phyloP scores from a whole-genome alignment of 441 rosid species.

The Adansonia grandidieri region DNA sequence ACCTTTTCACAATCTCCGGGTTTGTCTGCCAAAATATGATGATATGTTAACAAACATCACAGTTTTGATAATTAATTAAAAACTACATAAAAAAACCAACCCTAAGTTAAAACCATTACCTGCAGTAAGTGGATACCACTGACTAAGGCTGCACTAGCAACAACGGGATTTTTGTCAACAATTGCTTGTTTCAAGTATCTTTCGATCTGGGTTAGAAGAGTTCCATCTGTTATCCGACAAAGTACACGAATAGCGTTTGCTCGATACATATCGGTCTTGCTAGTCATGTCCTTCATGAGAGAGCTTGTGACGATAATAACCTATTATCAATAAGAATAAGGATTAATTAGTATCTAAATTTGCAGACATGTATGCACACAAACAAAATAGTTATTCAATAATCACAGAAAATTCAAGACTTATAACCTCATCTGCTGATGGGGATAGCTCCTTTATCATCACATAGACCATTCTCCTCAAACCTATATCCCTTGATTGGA shows the following conservation, averaged over 20 bases:
- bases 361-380: constrained; percentile 19
- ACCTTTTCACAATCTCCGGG: constrained; percentile 96
- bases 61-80: not conserved
- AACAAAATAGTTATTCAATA: not conserved
- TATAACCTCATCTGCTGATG: constrained; percentile 95
- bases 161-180: constrained; percentile 97
- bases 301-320: constrained; percentile 99
- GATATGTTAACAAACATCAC: constrained; percentile 14
- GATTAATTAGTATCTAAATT: constrained; percentile 25
- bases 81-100: not conserved
- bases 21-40: constrained; percentile 60
- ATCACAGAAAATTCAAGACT: constrained; percentile 25
- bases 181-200: constrained; percentile 96
- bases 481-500: constrained; percentile 88
- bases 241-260: constrained; percentile 98
- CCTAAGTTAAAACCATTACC: constrained; percentile 47
- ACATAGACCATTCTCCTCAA: constrained; percentile 98
- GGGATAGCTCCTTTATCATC: constrained; percentile 97
- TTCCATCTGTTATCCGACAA: constrained; percentile 91
- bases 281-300: constrained; percentile 98
- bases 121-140: constrained; percentile 95
- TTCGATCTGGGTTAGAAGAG: constrained; percentile 90
- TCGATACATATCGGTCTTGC: constrained; percentile 96
- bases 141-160: constrained; percentile 98
- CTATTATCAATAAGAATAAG: constrained; percentile 39